Conservation (phyloP, 768 basidiomycete genomes). For the Trametes gibbosa region DNA sequence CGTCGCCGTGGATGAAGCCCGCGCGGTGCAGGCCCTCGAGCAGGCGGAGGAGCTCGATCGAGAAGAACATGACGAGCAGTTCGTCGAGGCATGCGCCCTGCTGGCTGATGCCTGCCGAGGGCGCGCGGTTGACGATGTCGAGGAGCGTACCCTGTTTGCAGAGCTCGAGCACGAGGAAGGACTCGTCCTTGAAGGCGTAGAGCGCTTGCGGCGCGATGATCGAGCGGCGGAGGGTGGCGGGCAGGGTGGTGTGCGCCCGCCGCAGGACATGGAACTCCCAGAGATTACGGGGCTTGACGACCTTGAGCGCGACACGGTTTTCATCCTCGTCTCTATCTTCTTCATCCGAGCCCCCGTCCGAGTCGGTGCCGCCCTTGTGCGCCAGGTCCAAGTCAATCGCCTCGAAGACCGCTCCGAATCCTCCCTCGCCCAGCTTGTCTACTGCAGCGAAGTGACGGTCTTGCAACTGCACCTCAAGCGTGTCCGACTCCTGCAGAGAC, state of each 20-base stretch:
- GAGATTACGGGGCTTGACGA: conserved; percentile 81
- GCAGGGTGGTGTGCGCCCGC: conserved; percentile 69
- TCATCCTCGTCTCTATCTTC: conserved; percentile 53
- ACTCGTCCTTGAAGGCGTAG: conserved; percentile 86
- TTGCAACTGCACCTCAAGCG: conserved; percentile 57
- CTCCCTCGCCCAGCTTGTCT: conserved; percentile 94
- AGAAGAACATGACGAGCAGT: conserved; percentile 92
- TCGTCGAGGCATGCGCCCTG: conserved; percentile 86
- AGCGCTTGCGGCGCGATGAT: conserved; percentile 76
- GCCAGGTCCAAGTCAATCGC: conserved; percentile 48
- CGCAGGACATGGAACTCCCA: conserved; percentile 94
- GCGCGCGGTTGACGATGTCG: conserved; percentile 86
- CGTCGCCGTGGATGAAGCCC: conserved; percentile 95
- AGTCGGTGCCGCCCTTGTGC: conserved; percentile 47
- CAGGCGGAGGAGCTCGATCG: conserved; percentile 81
- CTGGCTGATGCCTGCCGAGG: conserved; percentile 70
- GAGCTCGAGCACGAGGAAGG: conserved; percentile 82
- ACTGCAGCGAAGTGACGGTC: conserved; percentile 65
- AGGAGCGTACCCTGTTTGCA: conserved; percentile 92
- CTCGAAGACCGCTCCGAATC: conserved; percentile 94
- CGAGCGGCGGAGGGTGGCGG: conserved; percentile 55
- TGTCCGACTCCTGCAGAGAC: conserved; percentile 34
- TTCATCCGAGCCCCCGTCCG: conserved; percentile 44
- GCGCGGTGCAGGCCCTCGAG: conserved; percentile 77
- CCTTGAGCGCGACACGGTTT: conserved; percentile 80